These are phyloP conservation scores for Trichoderma afroharzianum DNA, from an alignment of 2,329 filamentous ascomycete genomes.

Conservation along the genomic window DNA sequence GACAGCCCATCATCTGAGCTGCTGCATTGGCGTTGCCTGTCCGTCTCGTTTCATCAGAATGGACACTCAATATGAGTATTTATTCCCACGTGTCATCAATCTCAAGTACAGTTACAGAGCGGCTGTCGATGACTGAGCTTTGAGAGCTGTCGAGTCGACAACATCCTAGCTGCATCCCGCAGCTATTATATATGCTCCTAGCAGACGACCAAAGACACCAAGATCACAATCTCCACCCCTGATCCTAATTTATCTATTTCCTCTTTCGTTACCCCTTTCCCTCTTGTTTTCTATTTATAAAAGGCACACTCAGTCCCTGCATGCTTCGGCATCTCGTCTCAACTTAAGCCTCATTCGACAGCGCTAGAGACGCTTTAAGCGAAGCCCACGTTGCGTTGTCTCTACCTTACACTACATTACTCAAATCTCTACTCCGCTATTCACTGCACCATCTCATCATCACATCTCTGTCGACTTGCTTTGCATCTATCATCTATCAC, in stretches of 20 bases:
- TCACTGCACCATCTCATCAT: not conserved
- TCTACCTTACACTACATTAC: not conserved
- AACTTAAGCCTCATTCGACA: slow-evolving; percentile 6
- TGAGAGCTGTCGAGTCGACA: not conserved
- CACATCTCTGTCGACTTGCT: not conserved
- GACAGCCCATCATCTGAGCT: not conserved
- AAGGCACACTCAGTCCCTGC: not conserved
- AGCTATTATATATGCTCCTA: not conserved
- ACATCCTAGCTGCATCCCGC: not conserved
- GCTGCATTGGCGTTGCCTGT: not conserved
- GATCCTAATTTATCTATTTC: not conserved
- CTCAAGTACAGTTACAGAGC: not conserved
- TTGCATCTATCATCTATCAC: not conserved
- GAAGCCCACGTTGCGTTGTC: not conserved
- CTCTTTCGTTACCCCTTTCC: slow-evolving; percentile 10
- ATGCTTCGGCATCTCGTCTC: not conserved
- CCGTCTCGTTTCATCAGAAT: not conserved
- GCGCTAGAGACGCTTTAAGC: not conserved
- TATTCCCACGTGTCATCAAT: not conserved
- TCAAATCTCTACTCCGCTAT: not conserved
- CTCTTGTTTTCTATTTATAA: slow-evolving; percentile 4
- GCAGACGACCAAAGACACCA: not conserved
- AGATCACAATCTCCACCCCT: not conserved
- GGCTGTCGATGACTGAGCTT: not conserved
- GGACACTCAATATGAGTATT: not conserved